Base-by-base conservation (phyloP, 2,329 filamentous ascomycete species). In the Cladosporium austrohemisphaericum region DNA sequence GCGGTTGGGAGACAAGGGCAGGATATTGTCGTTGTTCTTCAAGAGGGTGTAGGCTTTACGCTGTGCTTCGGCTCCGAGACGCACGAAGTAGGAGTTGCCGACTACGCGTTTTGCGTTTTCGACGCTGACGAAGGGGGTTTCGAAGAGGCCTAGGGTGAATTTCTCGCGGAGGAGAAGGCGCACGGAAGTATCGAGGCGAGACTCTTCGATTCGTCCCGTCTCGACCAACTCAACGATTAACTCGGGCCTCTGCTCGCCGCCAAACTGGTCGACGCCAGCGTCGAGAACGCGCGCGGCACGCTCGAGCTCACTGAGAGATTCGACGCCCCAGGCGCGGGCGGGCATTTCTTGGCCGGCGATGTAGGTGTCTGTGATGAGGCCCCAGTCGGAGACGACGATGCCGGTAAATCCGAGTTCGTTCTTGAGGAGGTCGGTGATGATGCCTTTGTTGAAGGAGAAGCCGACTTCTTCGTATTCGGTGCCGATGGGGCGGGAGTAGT, bases 331-430 rank as follows among this genome's bases (percentile, higher is more conserved):
- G 2, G 72, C 72, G 9, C 74, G 68, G 0, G 74, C 73, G 0
- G 71, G 71, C 68, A 75, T 71, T 26, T 71, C 62, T 55, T 76
- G 69, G 1, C 72, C 74, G 0, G 55, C 22, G 23, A 76, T 71
- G 1, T 60, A 51, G 0, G 58, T 57, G 37, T 76, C 72, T 0
- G 76, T 78, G 18, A 79, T 66, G 3, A 79, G 65, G 1, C 75
- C 74, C 83, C 84, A 88, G 63, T 88, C 84, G 1, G 49, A 54
- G 73, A 86, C 80, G 23, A 86, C 78, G 57, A 68, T 81, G 60
- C 85, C 85, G 56, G 86, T 82, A 54, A 88, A 88, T 0, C 81
- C 82, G 32, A 88, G 73, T 65, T 88, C 85, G 32, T 84, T 81
- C 57, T 88, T 88, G 11, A 88, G 68, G 3, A 88, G 73, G 0